Percentiles rank a stretch among this genome's conserved stretches.
Evolutionary conservation across 2,329 filamentous ascomycete genomes (phyloP).

Genomic region (Botrytis pseudocinerea): DNA sequence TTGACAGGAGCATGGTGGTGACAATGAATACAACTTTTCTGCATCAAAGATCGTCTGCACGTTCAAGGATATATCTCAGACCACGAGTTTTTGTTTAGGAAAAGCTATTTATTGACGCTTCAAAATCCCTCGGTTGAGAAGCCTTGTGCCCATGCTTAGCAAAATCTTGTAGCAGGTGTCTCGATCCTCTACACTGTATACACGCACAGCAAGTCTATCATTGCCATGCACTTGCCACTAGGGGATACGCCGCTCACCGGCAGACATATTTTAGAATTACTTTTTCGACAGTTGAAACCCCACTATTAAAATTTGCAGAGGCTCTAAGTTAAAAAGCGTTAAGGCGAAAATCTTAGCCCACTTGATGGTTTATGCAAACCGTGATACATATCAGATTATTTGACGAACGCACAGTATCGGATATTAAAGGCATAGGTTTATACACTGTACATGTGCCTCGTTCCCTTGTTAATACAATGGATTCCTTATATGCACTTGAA

Average conservation of each 20-base stretch:
- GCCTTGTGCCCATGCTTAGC: background rate
- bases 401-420: background rate
- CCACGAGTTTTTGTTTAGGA: background rate
- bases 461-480: background rate
- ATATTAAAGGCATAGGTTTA: background rate
- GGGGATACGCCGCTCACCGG: background rate
- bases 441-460: background rate
- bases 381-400: background rate
- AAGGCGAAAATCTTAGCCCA: background rate
- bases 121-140: background rate
- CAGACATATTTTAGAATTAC: background rate
- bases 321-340: background rate
- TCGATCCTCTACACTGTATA: background rate
- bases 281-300: background rate
- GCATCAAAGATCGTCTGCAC: background rate
- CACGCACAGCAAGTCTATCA: background rate
- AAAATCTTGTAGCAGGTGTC: background rate
- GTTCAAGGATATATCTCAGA: background rate
- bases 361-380: background rate
- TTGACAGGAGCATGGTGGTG: background rate
- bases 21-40: background rate
- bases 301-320: slow-evolving; percentile 14
- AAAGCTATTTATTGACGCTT: background rate
- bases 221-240: background rate
- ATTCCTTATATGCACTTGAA: background rate